Conservation (phyloP, 768 basidiomycete genomes). For the Tricholoma bakamatsutake region DNA sequence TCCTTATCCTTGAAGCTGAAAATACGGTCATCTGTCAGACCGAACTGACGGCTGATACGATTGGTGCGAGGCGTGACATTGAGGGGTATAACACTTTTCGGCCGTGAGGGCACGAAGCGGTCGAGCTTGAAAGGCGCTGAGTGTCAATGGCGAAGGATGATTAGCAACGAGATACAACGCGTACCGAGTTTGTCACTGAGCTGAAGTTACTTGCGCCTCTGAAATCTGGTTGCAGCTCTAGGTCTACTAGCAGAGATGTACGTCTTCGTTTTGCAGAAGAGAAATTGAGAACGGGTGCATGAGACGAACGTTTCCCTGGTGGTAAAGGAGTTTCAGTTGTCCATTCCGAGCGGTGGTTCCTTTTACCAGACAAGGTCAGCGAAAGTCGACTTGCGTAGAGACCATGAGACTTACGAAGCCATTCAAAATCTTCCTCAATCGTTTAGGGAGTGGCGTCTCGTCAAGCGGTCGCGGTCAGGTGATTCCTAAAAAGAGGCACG, state of each 20-base stretch:
- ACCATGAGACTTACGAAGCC: background rate
- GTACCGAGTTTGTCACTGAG: conserved; percentile 10
- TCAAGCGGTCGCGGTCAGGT: no score
- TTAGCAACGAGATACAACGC: background rate
- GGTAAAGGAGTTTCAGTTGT: conserved; percentile 13
- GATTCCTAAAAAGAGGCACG: no score
- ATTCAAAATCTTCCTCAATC: background rate
- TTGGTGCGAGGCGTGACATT: conserved; percentile 62
- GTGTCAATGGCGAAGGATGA: background rate
- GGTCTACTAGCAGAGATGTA: conserved; percentile 33
- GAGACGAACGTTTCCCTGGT: conserved; percentile 29
- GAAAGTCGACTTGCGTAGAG: background rate
- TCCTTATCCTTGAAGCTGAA: conserved; percentile 50
- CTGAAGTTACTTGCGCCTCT: conserved; percentile 6
- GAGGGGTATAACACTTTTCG: conserved; percentile 46
- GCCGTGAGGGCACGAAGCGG: conserved; percentile 53
- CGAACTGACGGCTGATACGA: conserved; percentile 58
- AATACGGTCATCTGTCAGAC: conserved; percentile 50
- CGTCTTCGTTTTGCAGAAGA: conserved; percentile 38
- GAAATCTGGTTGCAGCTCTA: conserved; percentile 24
- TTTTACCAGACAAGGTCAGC: background rate
- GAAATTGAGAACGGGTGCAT: conserved; percentile 31
- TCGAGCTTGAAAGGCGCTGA: conserved; percentile 39
- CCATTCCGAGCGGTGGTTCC: background rate
- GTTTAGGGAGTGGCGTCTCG: no score